Percentiles rank a stretch among this genome's conserved stretches.
phyloP scores from a whole-genome alignment of 2,329 filamentous ascomycete species.

The Neoarthrinium moseri region DNA sequence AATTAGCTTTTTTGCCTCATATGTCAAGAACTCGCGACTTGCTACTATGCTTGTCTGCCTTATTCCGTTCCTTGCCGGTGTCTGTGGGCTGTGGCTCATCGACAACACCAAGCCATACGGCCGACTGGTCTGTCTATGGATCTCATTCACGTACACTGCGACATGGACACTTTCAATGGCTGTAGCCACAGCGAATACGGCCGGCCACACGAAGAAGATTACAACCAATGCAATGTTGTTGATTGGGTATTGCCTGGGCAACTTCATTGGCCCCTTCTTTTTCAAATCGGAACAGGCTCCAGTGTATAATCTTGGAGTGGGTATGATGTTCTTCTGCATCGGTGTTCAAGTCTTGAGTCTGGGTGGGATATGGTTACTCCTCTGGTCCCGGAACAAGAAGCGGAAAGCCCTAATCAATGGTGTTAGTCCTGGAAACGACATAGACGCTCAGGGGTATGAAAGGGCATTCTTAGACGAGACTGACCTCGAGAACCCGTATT shows the following conservation, averaged over 20 bases:
- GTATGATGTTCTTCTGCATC: slow-evolving; percentile 39
- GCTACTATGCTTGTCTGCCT: slow-evolving; percentile 12
- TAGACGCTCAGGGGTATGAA: slow-evolving; percentile 20
- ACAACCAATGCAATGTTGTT: slow-evolving; percentile 62
- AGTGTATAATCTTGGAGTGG: slow-evolving; percentile 37
- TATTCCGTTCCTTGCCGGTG: slow-evolving; percentile 11
- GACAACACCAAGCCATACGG: slow-evolving; percentile 14
- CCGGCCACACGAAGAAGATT: slow-evolving; percentile 62
- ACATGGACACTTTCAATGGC: slow-evolving; percentile 15
- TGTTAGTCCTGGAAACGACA: background rate
- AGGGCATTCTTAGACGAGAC: slow-evolving; percentile 41
- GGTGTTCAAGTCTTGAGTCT: slow-evolving; percentile 36
- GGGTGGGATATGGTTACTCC: slow-evolving; percentile 35
- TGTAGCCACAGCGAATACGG: slow-evolving; percentile 41
- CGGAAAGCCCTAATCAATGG: slow-evolving; percentile 18
- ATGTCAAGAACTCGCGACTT: slow-evolving; percentile 1
- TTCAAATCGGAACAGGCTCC: slow-evolving; percentile 53
- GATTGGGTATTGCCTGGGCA: slow-evolving; percentile 59
- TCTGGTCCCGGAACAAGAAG: slow-evolving; percentile 36
- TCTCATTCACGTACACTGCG: slow-evolving; percentile 7
- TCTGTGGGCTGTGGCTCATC: slow-evolving; percentile 12
- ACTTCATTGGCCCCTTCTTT: slow-evolving; percentile 63
- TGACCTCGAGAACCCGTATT: slow-evolving; percentile 41
- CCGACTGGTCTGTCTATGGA: slow-evolving; percentile 15
- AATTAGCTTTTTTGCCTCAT: slow-evolving; percentile 11